phyloP scores from a whole-genome alignment of 495 filamentous ascomycete species.

The Penicillium coprophilum region DNA sequence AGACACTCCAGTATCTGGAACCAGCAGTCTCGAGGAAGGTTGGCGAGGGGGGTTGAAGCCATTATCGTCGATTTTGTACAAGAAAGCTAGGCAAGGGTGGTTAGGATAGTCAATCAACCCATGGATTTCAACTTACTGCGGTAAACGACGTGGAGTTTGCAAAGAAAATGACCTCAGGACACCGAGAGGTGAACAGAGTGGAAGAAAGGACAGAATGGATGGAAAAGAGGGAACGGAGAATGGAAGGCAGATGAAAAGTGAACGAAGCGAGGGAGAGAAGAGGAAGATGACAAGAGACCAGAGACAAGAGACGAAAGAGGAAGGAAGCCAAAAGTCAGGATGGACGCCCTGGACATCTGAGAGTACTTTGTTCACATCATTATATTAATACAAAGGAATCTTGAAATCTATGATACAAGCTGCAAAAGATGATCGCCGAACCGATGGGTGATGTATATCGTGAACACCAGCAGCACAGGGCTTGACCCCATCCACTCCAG shows the following conservation, averaged over 20 bases:
- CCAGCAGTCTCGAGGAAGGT: background rate
- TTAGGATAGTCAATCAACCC: background rate
- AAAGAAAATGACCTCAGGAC: background rate
- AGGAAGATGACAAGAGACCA: background rate
- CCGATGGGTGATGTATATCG: slow-evolving; percentile 10
- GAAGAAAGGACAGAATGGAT: background rate
- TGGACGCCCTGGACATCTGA: background rate
- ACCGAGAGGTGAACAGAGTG: background rate
- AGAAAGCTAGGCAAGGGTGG: background rate
- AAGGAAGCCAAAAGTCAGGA: background rate
- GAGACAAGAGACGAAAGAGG: background rate
- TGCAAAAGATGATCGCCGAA: slow-evolving; percentile 36
- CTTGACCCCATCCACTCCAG: slow-evolving; percentile 11
- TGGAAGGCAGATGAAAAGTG: background rate
- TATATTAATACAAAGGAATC: slow-evolving; percentile 25
- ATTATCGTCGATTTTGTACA: background rate
- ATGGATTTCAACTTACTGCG: background rate
- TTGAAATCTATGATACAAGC: slow-evolving; percentile 45
- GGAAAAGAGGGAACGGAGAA: background rate
- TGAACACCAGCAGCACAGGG: slow-evolving; percentile 9
- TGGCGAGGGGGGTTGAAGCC: background rate
- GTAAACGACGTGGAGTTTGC: too few relatives aligned
- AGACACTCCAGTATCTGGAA: background rate
- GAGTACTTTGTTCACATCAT: background rate
- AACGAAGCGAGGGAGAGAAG: background rate